Conservation (phyloP, 208 protist species). For the Trypanosoma congolense region DNA sequence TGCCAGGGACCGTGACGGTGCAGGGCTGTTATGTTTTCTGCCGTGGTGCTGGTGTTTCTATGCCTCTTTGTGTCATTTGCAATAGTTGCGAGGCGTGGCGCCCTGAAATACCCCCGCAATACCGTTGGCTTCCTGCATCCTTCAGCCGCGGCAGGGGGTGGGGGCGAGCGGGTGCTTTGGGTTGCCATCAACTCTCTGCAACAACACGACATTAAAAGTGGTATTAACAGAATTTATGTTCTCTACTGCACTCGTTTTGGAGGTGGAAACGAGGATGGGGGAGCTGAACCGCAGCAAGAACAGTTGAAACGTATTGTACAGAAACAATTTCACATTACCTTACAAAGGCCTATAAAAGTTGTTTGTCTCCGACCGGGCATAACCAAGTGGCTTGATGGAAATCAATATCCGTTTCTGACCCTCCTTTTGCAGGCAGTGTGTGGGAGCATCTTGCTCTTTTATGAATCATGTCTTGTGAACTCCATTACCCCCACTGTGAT, state of each 20-base stretch:
- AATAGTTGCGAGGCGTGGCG: constrained; percentile 5
- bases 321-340: constrained; percentile 64
- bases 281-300: constrained; percentile 5
- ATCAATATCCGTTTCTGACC: constrained; percentile 82
- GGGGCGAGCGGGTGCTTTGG: constrained; percentile 97
- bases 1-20: too few relatives aligned
- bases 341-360: constrained; percentile 51
- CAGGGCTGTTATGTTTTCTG: background rate
- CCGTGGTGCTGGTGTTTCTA: background rate
- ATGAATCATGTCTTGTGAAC: constrained; percentile 82
- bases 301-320: constrained; percentile 30
- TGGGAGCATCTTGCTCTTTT: constrained; percentile 82
- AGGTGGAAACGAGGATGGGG: constrained; percentile 12
- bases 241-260: constrained; percentile 49
- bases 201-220: constrained; percentile 26
- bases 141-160: constrained; percentile 88
- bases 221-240: constrained; percentile 47
- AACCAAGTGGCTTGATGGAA: constrained; percentile 62
- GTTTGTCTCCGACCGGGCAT: constrained; percentile 45
- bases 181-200: constrained; percentile 68
- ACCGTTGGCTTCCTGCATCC: constrained; percentile 91
- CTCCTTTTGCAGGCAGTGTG: constrained; percentile 90
- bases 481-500: constrained; percentile 48
- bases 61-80: background rate
- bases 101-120: constrained; percentile 20